These are phyloP conservation scores for Coemansia sp. DNA, from an alignment of 192 early-diverging fungal genomes.

Conservation along the genomic window DNA sequence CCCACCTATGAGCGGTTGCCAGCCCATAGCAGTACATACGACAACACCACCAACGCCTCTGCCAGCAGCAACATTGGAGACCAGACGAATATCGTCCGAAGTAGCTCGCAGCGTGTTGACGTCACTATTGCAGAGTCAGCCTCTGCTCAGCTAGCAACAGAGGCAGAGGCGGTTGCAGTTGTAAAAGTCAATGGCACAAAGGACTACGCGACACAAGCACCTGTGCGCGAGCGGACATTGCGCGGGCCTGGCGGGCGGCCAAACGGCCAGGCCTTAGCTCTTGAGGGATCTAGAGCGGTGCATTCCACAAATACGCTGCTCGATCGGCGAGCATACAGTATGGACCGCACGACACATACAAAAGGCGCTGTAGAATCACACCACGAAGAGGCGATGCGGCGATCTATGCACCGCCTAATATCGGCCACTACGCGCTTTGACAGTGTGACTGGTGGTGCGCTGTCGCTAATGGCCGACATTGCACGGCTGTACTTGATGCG, in stretches of 20 bases:
- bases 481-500: constrained; percentile 50
- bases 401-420: constrained; percentile 47
- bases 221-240: constrained; percentile 2
- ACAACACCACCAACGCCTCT: background rate
- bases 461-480: constrained; percentile 40
- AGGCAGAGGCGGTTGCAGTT: background rate
- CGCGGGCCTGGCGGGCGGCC: background rate
- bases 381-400: constrained; percentile 48
- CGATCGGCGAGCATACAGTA: constrained; percentile 29
- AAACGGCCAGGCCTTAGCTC: constrained; percentile 1
- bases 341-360: background rate
- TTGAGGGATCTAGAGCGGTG: constrained; percentile 5
- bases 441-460: constrained; percentile 33
- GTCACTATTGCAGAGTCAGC: background rate
- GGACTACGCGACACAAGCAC: background rate
- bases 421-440: constrained; percentile 52
- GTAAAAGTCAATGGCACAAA: background rate
- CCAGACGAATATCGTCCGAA: background rate
- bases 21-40: background rate
- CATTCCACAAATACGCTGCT: constrained; percentile 22
- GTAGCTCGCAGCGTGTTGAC: background rate
- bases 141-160: background rate
- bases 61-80: background rate
- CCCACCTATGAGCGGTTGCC: background rate
- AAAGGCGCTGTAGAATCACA: constrained; percentile 21